Percentiles rank a stretch among this genome's conserved stretches.
Evolutionary conservation across 108 stramenopile genomes (phyloP).

Genomic region (Parietichytrium sp.): DNA sequence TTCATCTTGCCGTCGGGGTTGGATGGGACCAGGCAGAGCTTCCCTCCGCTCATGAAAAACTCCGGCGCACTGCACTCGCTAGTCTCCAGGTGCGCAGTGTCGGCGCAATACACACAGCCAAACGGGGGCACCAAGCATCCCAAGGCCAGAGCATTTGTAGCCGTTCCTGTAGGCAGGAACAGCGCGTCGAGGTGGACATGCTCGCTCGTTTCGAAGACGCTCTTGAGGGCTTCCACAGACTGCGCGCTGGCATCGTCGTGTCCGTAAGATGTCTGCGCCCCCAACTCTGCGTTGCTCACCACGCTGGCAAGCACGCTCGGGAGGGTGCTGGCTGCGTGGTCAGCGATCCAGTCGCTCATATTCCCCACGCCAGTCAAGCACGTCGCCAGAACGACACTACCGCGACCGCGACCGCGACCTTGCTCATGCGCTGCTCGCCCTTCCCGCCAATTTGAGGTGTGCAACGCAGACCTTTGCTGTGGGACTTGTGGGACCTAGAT

Average conservation of each 20-base stretch:
- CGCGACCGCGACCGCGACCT: no score
- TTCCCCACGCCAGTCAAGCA: no score
- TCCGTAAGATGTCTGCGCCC: not conserved
- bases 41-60: not conserved
- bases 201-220: not conserved
- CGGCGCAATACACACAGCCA: not conserved
- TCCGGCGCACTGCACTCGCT: constrained; percentile 24
- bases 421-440: no score
- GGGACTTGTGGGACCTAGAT: no score
- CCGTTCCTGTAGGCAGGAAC: not conserved
- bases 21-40: not conserved
- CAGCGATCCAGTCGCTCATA: not conserved
- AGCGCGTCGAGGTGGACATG: not conserved
- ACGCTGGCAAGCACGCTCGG: constrained; percentile 4
- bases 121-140: not conserved
- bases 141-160: not conserved
- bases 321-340: constrained; percentile 7
- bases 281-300: not conserved
- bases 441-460: no score
- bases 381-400: no score
- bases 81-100: not conserved
- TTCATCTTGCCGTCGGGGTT: not conserved
- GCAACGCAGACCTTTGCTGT: no score
- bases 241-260: not conserved
- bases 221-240: not conserved